These are phyloP conservation scores for Zygotorulaspora danielsina DNA, from an alignment of 805 yeast genomes.

Conservation along the genomic window DNA sequence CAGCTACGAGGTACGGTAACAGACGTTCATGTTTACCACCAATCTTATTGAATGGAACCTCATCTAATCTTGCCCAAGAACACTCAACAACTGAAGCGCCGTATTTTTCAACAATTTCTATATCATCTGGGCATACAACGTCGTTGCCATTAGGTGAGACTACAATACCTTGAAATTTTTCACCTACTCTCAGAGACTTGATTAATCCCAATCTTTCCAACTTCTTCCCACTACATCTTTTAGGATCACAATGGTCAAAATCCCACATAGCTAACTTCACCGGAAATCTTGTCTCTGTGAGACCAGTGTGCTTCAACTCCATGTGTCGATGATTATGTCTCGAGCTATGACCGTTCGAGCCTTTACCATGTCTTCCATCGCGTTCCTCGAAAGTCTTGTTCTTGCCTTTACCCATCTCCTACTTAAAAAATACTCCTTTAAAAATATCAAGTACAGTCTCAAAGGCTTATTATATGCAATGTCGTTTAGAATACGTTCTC, in stretches of 20 bases:
- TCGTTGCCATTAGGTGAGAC: slow-evolving; percentile 90
- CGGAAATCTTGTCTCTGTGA: slow-evolving; percentile 50
- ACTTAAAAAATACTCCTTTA: too few species aligned
- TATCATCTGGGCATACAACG: slow-evolving; percentile 86
- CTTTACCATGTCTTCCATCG: slow-evolving; percentile 34
- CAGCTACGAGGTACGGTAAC: slow-evolving; percentile 89
- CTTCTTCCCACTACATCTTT: slow-evolving; percentile 93
- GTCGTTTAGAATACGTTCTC: not conserved
- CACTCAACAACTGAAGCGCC: slow-evolving; percentile 99
- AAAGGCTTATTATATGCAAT: too few species aligned
- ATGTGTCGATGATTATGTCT: slow-evolving; percentile 47
- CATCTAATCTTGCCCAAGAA: slow-evolving; percentile 97
- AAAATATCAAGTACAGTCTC: too few species aligned
- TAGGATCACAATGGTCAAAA: slow-evolving; percentile 97
- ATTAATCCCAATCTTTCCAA: slow-evolving; percentile 84
- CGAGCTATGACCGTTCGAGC: slow-evolving; percentile 54
- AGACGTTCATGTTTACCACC: slow-evolving; percentile 88
- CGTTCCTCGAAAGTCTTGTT: slow-evolving; percentile 46
- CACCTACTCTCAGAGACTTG: slow-evolving; percentile 78
- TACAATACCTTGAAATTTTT: slow-evolving; percentile 83
- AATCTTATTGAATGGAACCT: slow-evolving; percentile 87
- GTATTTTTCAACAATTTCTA: slow-evolving; percentile 62
- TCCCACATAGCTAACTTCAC: slow-evolving; percentile 98
- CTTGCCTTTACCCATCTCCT: slow-evolving; percentile 42
- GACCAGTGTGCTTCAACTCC: slow-evolving; percentile 34